Conservation (phyloP, 371 early-diverging fungal genomes). For the Mucor velutinosus region DNA sequence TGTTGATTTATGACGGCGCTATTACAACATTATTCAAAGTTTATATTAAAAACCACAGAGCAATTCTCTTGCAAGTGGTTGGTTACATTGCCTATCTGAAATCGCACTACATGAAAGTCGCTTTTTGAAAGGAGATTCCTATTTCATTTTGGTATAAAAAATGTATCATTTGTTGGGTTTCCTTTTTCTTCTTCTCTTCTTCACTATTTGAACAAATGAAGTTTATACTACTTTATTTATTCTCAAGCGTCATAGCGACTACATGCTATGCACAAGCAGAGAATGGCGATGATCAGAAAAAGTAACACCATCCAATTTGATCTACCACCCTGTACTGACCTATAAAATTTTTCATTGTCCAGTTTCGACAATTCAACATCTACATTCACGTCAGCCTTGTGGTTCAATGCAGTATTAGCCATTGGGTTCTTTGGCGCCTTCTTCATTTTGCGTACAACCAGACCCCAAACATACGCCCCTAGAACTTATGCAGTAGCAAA, state of each 20-base stretch:
- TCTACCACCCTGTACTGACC: neutral
- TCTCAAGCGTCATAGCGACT: neutral
- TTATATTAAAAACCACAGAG: neutral
- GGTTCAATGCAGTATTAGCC: slow-evolving; percentile 68
- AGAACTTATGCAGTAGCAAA: slow-evolving; percentile 67
- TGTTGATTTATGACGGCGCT: neutral
- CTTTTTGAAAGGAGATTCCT: neutral
- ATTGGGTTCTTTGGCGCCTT: slow-evolving; percentile 60
- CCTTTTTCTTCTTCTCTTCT: neutral
- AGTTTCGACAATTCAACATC: slow-evolving; percentile 51
- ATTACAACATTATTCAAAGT: neutral
- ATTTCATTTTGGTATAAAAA: neutral
- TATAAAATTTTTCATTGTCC: neutral
- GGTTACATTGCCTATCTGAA: neutral
- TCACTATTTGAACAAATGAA: neutral
- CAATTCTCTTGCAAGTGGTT: neutral
- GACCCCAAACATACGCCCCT: slow-evolving; percentile 70
- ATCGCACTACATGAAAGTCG: neutral
- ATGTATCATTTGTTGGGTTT: neutral
- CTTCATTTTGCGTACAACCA: slow-evolving; percentile 55
- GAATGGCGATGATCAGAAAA: neutral
- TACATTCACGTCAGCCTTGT: slow-evolving; percentile 67
- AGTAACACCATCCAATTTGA: neutral
- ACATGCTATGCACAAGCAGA: neutral
- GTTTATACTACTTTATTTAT: neutral